Evolutionary conservation across 805 yeast species (phyloP), one percentile per base, ranked within the genome.

Genomic region (Candida nemodendra): DNA sequence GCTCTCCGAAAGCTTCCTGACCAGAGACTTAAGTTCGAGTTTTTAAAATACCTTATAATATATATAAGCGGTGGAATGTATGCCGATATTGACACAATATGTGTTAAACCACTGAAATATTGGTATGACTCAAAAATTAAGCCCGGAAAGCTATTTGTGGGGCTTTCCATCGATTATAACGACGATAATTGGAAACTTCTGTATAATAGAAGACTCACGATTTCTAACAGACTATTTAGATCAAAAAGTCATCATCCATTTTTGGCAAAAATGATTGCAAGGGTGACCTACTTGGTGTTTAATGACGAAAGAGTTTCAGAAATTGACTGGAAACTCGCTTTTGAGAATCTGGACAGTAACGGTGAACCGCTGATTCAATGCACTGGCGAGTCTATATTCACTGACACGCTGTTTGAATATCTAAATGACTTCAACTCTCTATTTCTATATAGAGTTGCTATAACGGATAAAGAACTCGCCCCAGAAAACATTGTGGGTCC

Each of bases 41-140:
- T 78, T 43, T 67, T 78, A 55, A 65, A 79, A 37, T 79, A 78
- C 51, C 57, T 77, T 42, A 64, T 76, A 5, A 48, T 78, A 5
- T 76, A 53, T 42, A 67, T 78, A 3, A 57, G 62, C 31, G 84
- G 84, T 32, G 84, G 84, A n/a, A 69, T 75, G 9, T 79, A 79
- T 50, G 72, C 81, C 3, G 84, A 79, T 53, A 74, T 78, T 24
- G 84, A 79, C 53, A 78, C 83, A 0, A 64, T 61, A 41, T 72
- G 79, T 18, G 64, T 72, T 36, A 77, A 70, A 41, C 81, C 81
- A 1, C 36, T 61, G 15, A 53, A 45, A 43, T 50, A 32, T 39
- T 61, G 66, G 57, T 45, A 46, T 28, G 48, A 47, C 16, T 41
- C 51, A 12, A 31, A 38, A 19, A 25, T 51, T 8, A 39, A 39